Base-by-base conservation (phyloP, 2,329 filamentous ascomycete genomes). In the Boeremia exigua region DNA sequence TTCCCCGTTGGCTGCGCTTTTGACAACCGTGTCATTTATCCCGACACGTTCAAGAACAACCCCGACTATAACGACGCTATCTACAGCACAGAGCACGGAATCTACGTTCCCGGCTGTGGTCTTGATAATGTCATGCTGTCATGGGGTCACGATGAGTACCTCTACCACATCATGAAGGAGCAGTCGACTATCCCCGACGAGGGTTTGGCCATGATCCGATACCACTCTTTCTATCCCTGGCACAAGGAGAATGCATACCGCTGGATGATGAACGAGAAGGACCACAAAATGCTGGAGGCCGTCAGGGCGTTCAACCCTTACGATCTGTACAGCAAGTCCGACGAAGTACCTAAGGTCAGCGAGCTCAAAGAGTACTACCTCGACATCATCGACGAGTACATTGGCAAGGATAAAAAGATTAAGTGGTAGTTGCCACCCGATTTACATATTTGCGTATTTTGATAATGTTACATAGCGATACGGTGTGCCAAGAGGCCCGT, bases 221-320 rank as follows among this genome's bases (percentile, higher is more conserved):
- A 96, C 78, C 92, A 96, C 79, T 91, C 88, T 6, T 96, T 96
- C 79, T 96, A 96, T 78, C 88, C 92, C 14, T 96, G 92, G 92
- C 92, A 96, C 78, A 86, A 83, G 58, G 88, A 89, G 74, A 88
- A 88, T 50, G 92, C 90, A 6, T 96, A 96, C 78, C 77, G 78
- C 58, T 86, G 91, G 77, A 84, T 96, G 75, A 96, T 96, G 92
- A 84, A 88, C 73, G 86, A 89, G 58, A 88, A 92, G 72, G 92
- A 96, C 67, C 79, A 88, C 75, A 82, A 84, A 67, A 92, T 96
- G 88, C 79, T 96, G 66, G 85, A 86, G 70, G 91, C 91, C 8
- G 92, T 96, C 45, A 84, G 86, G 75, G 91, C 90, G 0, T 96
- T 96, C 78, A 96, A 96, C 74, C 91, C 92, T 0, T 96, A 96